Evolutionary conservation across 345 rosid species (phyloP), one percentile per base, ranked within the genome.

Genomic region (Microcos paniculata): DNA sequence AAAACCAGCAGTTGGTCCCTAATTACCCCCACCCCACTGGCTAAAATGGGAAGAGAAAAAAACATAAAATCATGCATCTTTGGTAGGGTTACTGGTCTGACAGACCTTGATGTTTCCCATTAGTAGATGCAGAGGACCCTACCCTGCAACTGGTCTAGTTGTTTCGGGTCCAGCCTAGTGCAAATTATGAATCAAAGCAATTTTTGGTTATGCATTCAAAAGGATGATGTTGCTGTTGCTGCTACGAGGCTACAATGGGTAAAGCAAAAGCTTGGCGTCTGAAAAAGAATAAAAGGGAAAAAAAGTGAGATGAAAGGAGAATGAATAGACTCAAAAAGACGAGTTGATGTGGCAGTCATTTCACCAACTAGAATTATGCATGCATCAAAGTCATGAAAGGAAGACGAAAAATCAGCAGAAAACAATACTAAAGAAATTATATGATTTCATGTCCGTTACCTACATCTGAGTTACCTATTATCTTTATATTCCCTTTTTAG

Each of bases 51-150:
- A 1, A 19, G 26, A 4, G 30, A 26, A 45, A 14, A 24, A 65
- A 43, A 43, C 4, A 8, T 4, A 45, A 26, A 67, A 67, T 67
- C 38, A 24, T 35, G 38, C 38, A 35, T 28, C 38, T 15, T 45
- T 45, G 70, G 51, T 64, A 64, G 70, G 70, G 16, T 40, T 40
- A 56, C 61, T 56, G 3, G 13, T 64, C 51, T 64, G 70, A 42
- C 49, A 40, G 69, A 40, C 69, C 49, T 64, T 64, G 70, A 64
- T 42, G 70, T 65, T 33, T 42, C 51, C 51, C 70, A 65, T 65
- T 42, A 23, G 51, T 21, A 23, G 28, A 23, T 42, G 52, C 19
- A 23, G 10, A 31, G 5, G n/a, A n/a, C n/a, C n/a, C 13, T 31
- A 65, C 52, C 70, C 70, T 64, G 42, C 70, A 40, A 38, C 49